These are phyloP conservation scores for Eucalyptus sp. DNA, from an alignment of 345 rosid species.

Conservation along the genomic window DNA sequence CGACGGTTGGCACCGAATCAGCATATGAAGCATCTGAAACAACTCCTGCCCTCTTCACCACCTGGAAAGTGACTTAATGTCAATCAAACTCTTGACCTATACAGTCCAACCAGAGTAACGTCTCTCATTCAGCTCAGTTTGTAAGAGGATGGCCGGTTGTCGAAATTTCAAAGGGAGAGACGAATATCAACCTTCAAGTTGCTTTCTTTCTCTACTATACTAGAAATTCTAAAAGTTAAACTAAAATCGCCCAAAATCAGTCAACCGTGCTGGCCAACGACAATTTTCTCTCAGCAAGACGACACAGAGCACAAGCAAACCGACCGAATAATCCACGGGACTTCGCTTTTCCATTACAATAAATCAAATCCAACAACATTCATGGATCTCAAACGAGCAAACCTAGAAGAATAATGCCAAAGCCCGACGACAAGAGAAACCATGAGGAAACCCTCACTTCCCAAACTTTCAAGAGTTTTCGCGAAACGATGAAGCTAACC, in stretches of 20 bases:
- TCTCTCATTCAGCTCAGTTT: background rate
- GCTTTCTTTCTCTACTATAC: background rate
- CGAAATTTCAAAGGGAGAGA: background rate
- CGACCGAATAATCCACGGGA: background rate
- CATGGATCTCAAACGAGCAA: background rate
- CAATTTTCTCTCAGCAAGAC: background rate
- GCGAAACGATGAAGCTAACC: slow-evolving; percentile 20
- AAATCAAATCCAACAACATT: background rate
- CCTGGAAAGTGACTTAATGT: slow-evolving; percentile 28
- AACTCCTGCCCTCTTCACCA: slow-evolving; percentile 56
- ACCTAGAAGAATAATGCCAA: background rate
- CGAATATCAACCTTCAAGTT: background rate
- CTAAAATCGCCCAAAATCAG: background rate
- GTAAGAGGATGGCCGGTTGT: background rate
- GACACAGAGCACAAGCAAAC: background rate
- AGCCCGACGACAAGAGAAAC: background rate
- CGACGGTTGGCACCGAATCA: slow-evolving; percentile 26
- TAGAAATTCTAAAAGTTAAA: background rate
- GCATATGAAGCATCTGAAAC: slow-evolving; percentile 18
- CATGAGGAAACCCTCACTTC: background rate
- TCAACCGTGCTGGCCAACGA: background rate
- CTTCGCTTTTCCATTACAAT: background rate
- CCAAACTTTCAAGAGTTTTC: background rate
- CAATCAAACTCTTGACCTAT: background rate
- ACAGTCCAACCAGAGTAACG: background rate